Evolutionary conservation across 2,329 filamentous ascomycete genomes (phyloP).

Genomic region (Trichoderma polysporum): DNA sequence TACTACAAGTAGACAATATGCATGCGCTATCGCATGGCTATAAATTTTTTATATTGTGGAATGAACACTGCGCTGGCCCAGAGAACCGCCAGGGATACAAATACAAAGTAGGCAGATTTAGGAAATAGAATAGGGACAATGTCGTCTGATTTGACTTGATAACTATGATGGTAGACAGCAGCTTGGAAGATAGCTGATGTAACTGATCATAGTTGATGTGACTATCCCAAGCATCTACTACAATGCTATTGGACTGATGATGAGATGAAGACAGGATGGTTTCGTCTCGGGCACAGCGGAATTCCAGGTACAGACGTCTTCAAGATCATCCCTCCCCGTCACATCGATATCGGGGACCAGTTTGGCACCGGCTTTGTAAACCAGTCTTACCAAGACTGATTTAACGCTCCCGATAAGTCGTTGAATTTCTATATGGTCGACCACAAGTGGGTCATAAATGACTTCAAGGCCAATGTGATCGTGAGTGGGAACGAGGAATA

Average conservation of each 20-base stretch:
- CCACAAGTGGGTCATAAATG: background rate
- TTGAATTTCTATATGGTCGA: background rate
- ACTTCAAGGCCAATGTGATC: background rate
- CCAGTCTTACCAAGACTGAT: background rate
- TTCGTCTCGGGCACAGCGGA: background rate
- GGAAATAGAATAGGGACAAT: conserved; percentile 34
- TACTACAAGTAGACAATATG: conserved; percentile 51
- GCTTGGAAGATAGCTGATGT: background rate
- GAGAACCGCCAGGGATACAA: conserved; percentile 33
- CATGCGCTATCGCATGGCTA: background rate
- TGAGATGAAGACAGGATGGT: background rate
- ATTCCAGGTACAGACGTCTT: background rate
- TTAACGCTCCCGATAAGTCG: background rate
- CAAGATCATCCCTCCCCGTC: background rate
- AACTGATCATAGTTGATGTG: background rate
- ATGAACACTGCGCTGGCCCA: conserved; percentile 30
- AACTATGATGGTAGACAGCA: conserved; percentile 28
- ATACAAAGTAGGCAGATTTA: conserved; percentile 33
- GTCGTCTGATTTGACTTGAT: conserved; percentile 16
- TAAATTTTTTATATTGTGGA: background rate
- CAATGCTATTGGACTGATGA: background rate
- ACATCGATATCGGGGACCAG: background rate
- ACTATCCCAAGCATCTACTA: background rate
- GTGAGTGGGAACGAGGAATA: background rate
- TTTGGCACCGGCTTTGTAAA: background rate